Evolutionary conservation across 2,329 filamentous ascomycete species (phyloP).

Genomic region (Sordariomycetes sp.): DNA sequence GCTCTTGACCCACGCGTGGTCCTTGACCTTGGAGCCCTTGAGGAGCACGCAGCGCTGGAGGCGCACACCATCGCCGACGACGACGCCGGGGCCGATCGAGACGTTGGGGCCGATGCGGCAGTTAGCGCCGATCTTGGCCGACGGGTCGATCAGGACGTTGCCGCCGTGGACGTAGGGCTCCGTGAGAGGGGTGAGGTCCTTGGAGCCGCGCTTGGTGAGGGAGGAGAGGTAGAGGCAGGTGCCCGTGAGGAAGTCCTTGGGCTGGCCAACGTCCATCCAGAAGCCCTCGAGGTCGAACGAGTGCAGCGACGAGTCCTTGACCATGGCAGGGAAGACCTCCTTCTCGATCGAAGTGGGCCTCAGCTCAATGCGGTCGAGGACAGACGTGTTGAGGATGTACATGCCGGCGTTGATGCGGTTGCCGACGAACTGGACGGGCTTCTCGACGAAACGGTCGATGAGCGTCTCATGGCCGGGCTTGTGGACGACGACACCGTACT

Average conservation of each 20-base stretch:
- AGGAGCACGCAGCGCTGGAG: conserved; percentile 88
- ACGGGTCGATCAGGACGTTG: conserved; percentile 89
- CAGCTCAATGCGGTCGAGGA: conserved; percentile 85
- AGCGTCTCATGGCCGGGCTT: conserved; percentile 80
- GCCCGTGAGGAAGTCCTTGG: conserved; percentile 93
- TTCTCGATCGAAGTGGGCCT: conserved; percentile 96
- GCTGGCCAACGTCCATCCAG: conserved; percentile 99
- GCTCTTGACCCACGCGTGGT: conserved; percentile 98
- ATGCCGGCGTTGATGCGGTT: conserved; percentile 98
- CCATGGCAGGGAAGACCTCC: conserved; percentile 94
- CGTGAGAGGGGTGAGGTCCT: conserved; percentile 60
- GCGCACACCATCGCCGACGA: conserved; percentile 86
- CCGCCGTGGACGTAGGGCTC: conserved; percentile 81
- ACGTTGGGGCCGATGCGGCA: conserved; percentile 97
- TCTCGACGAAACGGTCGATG: conserved; percentile 98
- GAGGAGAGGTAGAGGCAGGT: conserved; percentile 95
- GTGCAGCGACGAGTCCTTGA: conserved; percentile 79
- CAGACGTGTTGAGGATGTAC: conserved; percentile 91
- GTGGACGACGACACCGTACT: conserved; percentile 98
- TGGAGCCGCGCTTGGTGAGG: conserved; percentile 78
- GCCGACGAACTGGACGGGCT: conserved; percentile 95
- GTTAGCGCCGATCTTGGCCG: conserved; percentile 94
- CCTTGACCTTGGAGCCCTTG: conserved; percentile 85
- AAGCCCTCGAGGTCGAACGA: conserved; percentile 94
- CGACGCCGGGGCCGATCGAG: conserved; percentile 83